Percentiles rank a stretch among this genome's conserved stretches.
These are phyloP conservation scores for Fusarium euwallaceae DNA, from an alignment of 2,329 filamentous ascomycete species.

Conservation along the genomic window DNA sequence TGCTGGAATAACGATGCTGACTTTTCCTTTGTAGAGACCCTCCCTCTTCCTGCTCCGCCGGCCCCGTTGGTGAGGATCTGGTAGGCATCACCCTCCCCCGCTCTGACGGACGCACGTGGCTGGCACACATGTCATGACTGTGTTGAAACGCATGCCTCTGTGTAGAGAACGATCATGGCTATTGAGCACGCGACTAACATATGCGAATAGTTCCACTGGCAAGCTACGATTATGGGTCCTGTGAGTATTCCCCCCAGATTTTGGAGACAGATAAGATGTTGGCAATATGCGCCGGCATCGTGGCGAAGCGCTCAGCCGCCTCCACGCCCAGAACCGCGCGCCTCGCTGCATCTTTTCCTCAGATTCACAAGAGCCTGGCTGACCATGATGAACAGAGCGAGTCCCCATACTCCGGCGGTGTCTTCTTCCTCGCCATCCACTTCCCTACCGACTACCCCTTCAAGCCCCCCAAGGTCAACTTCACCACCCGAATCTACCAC, in stretches of 20 bases:
- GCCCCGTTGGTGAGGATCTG: constrained; percentile 96
- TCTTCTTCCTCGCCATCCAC: constrained; percentile 99
- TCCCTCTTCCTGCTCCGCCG: constrained; percentile 98
- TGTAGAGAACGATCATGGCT: neutral
- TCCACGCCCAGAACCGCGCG: constrained; percentile 28
- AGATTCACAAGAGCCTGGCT: constrained; percentile 42
- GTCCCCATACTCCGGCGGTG: constrained; percentile 96
- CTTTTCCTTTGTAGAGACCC: constrained; percentile 77
- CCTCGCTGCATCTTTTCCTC: constrained; percentile 1
- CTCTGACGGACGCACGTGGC: constrained; percentile 38
- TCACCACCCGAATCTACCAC: constrained; percentile 99
- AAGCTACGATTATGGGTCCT: constrained; percentile 99
- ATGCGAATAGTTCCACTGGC: constrained; percentile 91
- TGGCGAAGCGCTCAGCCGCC: constrained; percentile 36
- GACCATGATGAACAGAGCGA: constrained; percentile 74
- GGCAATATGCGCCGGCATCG: constrained; percentile 19
- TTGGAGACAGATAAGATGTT: constrained; percentile 7
- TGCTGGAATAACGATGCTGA: constrained; percentile 36
- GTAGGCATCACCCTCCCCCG: constrained; percentile 70
- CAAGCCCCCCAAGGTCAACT: constrained; percentile 99
- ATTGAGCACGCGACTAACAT: constrained; percentile 42
- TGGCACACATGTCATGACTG: constrained; percentile 29
- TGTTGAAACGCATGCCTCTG: constrained; percentile 13
- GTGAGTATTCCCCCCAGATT: constrained; percentile 68
- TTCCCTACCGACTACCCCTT: constrained; percentile 99